These are phyloP conservation scores for Fusarium lyarnte DNA, from an alignment of 2,329 filamentous ascomycete species.

Conservation along the genomic window DNA sequence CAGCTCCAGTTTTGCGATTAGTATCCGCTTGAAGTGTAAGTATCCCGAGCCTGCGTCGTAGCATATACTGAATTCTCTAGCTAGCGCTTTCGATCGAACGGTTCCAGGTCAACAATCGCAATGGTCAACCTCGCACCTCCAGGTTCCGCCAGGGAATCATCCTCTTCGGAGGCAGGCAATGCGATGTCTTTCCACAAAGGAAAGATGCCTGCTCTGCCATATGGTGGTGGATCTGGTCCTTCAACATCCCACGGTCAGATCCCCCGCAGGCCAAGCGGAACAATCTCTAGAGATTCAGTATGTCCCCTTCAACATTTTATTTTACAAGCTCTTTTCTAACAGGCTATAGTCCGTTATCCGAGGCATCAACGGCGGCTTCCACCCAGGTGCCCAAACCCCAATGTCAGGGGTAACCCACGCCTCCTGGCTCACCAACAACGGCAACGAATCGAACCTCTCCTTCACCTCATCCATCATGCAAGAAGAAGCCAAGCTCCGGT, in stretches of 20 bases:
- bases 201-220: neutral
- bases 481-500: conserved; percentile 52
- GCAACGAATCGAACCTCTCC: conserved; percentile 47
- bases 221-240: conserved; percentile 6
- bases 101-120: no score
- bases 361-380: conserved; percentile 46
- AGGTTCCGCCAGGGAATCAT: conserved; percentile 25
- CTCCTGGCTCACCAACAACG: conserved; percentile 47
- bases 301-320: neutral
- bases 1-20: accelerated
- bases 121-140: conserved; percentile 21
- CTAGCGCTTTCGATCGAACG: neutral
- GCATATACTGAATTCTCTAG: neutral
- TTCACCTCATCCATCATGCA: conserved; percentile 50
- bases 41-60: no score
- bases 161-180: conserved; percentile 25
- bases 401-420: conserved; percentile 44
- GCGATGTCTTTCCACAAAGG: neutral
- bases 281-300: conserved; percentile 46
- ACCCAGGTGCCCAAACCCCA: conserved; percentile 46
- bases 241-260: conserved; percentile 21
- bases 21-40: neutral
- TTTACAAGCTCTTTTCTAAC: neutral
- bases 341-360: conserved; percentile 46
- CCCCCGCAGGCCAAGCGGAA: conserved; percentile 19